phyloP scores from a whole-genome alignment of 805 yeast species.

The Saccharomycopsis microspora region DNA sequence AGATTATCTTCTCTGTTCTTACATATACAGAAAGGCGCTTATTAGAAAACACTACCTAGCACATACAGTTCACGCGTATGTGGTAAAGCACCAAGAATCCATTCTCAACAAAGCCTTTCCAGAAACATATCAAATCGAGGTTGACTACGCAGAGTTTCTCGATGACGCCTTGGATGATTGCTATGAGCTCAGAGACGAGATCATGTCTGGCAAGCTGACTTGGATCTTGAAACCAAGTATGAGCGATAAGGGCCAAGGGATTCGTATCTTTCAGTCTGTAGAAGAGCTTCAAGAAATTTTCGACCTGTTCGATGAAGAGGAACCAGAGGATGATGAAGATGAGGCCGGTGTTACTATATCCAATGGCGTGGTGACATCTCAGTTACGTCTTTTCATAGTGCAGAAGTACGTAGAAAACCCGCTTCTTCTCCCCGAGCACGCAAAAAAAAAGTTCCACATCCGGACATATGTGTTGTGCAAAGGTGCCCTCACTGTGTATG shows the following conservation, averaged over 20 bases:
- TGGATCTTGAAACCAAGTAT: slow-evolving; percentile 95
- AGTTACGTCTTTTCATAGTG: slow-evolving; percentile 80
- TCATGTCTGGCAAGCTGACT: slow-evolving; percentile 28
- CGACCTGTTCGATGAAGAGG: slow-evolving; percentile 75
- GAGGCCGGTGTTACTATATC: slow-evolving; percentile 15
- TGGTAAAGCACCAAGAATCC: slow-evolving; percentile 64
- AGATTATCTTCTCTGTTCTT: slow-evolving; percentile 62
- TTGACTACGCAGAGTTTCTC: slow-evolving; percentile 91
- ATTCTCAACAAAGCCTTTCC: slow-evolving; percentile 54
- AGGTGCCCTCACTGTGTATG: slow-evolving; percentile 69
- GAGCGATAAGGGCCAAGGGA: slow-evolving; percentile 97
- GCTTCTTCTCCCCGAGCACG: slow-evolving; percentile 47
- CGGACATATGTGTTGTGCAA: slow-evolving; percentile 71
- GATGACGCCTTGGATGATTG: slow-evolving; percentile 91
- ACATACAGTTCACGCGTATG: slow-evolving; percentile 67
- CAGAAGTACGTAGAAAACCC: slow-evolving; percentile 73
- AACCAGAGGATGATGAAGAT: slow-evolving; percentile 46
- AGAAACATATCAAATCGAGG: slow-evolving; percentile 66
- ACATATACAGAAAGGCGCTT: slow-evolving; percentile 79
- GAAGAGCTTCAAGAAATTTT: slow-evolving; percentile 76
- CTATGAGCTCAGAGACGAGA: slow-evolving; percentile 74
- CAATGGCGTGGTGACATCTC: slow-evolving; percentile 73
- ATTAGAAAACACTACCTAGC: slow-evolving; percentile 85
- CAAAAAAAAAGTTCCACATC: slow-evolving; percentile 74
- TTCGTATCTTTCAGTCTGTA: slow-evolving; percentile 65